Evolutionary conservation across 2,329 filamentous ascomycete genomes (phyloP), one percentile per base, ranked within the genome.

Genomic region (Aspergillus neoniger): DNA sequence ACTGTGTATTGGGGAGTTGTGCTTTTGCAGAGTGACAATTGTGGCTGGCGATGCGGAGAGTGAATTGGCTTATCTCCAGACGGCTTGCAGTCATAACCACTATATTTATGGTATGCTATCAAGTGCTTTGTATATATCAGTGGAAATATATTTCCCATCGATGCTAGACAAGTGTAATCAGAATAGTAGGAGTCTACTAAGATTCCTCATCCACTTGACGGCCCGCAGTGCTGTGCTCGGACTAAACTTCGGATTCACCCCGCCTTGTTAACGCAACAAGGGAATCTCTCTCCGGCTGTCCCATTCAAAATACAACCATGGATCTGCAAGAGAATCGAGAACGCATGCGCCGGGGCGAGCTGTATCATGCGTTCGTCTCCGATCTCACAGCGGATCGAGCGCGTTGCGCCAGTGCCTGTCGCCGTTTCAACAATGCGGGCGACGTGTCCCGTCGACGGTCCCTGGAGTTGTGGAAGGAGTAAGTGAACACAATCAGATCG

Each of bases 321-420:
- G 47, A 63, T 59, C 41, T 25, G 48, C 36, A 55, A 57, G 23
- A 57, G 76, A 58, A 72, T 64, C 60, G 69, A 76, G 41, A 77
- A 74, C 47, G 47, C 56, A 91, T 91, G 88, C 75, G 79, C 51
- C 79, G 81, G 14, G 89, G 89, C 52, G 87, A 94, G 72, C 82
- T 94, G 10, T 93, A 92, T 74, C 84, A 87, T 67, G 86, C 89
- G 44, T 93, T 93, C 70, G 85, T 85, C 0, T 88, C 90, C 0
- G 84, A 89, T 36, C 78, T 95, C 4, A 76, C 85, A 2, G 85
- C 83, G 1, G 87, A 83, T 41, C 85, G 91, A 17, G 77, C 79
- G n/a, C 82, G 86, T 14, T 91, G 88, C 73, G 81, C 81, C 44
- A 74, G 79, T 32, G 89, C 90, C 0, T 86, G 83, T 67, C 74